Conservation (phyloP, 192 early-diverging fungal genomes). For the Chytriomyces sp. region DNA sequence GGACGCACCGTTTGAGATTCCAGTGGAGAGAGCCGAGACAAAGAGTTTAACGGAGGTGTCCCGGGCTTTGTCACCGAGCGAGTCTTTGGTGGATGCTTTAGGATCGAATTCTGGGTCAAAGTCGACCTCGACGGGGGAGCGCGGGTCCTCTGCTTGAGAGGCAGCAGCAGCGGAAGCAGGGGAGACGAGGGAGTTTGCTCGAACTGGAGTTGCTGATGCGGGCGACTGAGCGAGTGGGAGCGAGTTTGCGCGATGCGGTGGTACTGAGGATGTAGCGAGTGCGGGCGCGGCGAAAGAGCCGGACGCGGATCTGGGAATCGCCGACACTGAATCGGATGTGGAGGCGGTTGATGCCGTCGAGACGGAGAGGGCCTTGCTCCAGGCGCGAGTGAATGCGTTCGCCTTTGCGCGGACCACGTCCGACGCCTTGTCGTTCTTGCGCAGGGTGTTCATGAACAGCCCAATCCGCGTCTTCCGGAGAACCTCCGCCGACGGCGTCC, state of each 20-base stretch:
- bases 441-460: slow-evolving; percentile 16
- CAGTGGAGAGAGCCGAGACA: slow-evolving; percentile 4
- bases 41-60: slow-evolving; percentile 30
- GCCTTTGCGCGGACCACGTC: not conserved
- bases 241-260: not conserved
- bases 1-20: slow-evolving; percentile 14
- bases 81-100: not conserved
- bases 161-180: not conserved
- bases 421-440: slow-evolving; percentile 10
- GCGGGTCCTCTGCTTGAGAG: not conserved
- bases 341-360: not conserved
- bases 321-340: no score
- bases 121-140: not conserved
- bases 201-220: not conserved
- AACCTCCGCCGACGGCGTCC: slow-evolving; percentile 21
- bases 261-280: not conserved
- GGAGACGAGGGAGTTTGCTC: not conserved
- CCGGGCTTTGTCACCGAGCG: slow-evolving; percentile 23
- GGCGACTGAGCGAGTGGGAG: not conserved
- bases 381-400: slow-evolving; percentile 9
- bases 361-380: not conserved
- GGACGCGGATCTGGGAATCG: not conserved
- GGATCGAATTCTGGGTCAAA: slow-evolving; percentile 17
- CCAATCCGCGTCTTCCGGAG: slow-evolving; percentile 7
- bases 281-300: not conserved